Base-by-base conservation (phyloP, 2,329 filamentous ascomycete species). In the Aspergillus candidus region DNA sequence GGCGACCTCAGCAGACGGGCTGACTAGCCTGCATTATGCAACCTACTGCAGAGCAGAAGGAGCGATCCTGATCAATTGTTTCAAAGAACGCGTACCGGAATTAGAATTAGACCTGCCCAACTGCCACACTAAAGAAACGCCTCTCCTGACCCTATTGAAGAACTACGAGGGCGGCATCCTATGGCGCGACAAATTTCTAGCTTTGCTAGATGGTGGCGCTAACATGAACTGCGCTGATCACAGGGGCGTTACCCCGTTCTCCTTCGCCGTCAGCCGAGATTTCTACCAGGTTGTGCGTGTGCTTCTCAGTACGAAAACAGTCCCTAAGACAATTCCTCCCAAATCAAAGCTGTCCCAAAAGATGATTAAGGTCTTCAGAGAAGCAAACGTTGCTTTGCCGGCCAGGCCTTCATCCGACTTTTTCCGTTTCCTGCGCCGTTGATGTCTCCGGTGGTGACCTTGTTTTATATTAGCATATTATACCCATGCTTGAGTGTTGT, bases 11-110 rank as follows among this genome's bases (percentile, higher is more conserved):
- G 3, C 32, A 4, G 35, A 44, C 13, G 49, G 49, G 32, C 43
- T 31, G 7, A 49, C 32, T 3, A 31, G 40, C 13, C 37, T 51
- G 3, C 49, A 51, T 38, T 51, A 49, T 14, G 44, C 47, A 7
- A 43, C 31, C 2, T 39, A 22, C 13, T 22, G 40, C 4, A 14
- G 30, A 1, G 15, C 34, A 4, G 6, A 27, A 27, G 40, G 43
- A 11, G 47, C 38, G 5, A 11, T 17, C 1, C 27, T 47, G 6
- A 40, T 51, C 30, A n/a, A 12, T 6, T 31, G 40, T 6, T 32
- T 50, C 18, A 29, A 3, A 2, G 32, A 17, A 1, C 30, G 7
- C 11, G 12, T 44, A 10, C 13, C 17, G 7, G 13, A n/a, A 6
- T 27, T 48, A 11, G 31, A n/a, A 7, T 27, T 48, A 11, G 31